A percentile compares a stretch with the other conserved stretches of the same genome.
Evolutionary conservation across 2,329 filamentous ascomycete species (phyloP).

Genomic region (Clonostachys rhizophaga): DNA sequence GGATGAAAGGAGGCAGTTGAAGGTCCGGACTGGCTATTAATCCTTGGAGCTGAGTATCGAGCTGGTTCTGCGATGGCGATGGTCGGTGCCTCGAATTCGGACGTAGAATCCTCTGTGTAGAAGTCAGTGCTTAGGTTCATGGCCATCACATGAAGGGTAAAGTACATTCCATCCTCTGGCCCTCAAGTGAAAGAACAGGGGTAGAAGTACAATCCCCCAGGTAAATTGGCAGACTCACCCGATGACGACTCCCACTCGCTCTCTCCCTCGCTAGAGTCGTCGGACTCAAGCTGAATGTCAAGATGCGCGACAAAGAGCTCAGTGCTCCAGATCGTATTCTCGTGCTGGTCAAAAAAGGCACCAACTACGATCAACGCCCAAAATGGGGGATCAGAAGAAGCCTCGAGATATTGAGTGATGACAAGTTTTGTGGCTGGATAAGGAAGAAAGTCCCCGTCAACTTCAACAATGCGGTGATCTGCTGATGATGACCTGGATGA

Average conservation of each 20-base stretch:
- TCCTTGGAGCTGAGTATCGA: too few relatives aligned
- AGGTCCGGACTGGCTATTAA: too few relatives aligned
- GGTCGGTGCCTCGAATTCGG: too few relatives aligned
- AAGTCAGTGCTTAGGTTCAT: too few relatives aligned
- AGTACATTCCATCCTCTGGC: too few relatives aligned
- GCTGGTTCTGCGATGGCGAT: too few relatives aligned
- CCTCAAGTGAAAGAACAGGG: too few relatives aligned
- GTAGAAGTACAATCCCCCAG: too few relatives aligned
- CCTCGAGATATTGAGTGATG: constrained; percentile 32
- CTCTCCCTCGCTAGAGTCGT: neutral
- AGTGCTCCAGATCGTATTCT: constrained; percentile 37
- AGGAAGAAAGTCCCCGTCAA: constrained; percentile 25
- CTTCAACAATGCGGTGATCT: neutral
- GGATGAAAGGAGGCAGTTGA: too few relatives aligned
- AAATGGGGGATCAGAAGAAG: constrained; percentile 13
- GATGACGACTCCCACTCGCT: neutral
- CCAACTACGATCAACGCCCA: constrained; percentile 43
- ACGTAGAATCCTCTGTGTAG: too few relatives aligned
- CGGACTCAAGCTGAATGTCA: constrained; percentile 7
- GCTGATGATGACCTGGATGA: neutral
- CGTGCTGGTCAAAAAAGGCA: constrained; percentile 37
- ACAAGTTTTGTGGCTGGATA: constrained; percentile 37
- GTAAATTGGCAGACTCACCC: neutral
- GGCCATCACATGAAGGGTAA: too few relatives aligned
- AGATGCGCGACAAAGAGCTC: constrained; percentile 32